Evolutionary conservation across 352 stramenopile species (phyloP).

Genomic region (Poterioochromonas sp.): DNA sequence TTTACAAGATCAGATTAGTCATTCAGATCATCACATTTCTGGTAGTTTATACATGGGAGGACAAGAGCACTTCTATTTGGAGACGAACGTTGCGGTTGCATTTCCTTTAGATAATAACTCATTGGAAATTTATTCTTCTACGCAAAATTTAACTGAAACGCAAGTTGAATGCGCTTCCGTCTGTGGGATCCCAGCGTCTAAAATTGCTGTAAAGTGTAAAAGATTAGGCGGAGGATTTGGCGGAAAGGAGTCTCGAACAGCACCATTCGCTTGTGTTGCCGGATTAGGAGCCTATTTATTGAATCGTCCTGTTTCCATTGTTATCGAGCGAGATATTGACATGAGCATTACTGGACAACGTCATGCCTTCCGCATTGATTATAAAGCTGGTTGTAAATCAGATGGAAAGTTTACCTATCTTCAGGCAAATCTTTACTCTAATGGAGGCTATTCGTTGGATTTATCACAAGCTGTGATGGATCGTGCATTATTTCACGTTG

Average conservation of each 20-base stretch:
- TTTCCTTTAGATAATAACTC: slow-evolving; percentile 61
- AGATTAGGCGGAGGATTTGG: slow-evolving; percentile 90
- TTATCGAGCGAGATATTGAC: slow-evolving; percentile 83
- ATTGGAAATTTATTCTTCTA: slow-evolving; percentile 83
- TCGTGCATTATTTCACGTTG: slow-evolving; percentile 85
- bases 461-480: slow-evolving; percentile 85
- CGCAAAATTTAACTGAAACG: slow-evolving; percentile 81
- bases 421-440: slow-evolving; percentile 83
- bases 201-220: slow-evolving; percentile 81
- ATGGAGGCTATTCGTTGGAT: slow-evolving; percentile 85
- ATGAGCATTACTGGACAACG: slow-evolving; percentile 82
- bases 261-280: slow-evolving; percentile 76
- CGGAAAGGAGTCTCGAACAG: slow-evolving; percentile 84
- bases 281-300: slow-evolving; percentile 75
- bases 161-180: slow-evolving; percentile 76
- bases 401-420: slow-evolving; percentile 74
- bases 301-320: slow-evolving; percentile 72
- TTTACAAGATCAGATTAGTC: slow-evolving; percentile 52
- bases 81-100: slow-evolving; percentile 70
- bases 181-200: slow-evolving; percentile 71
- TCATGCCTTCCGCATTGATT: slow-evolving; percentile 84
- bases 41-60: slow-evolving; percentile 70
- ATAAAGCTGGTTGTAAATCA: slow-evolving; percentile 66
- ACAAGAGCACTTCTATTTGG: slow-evolving; percentile 85
- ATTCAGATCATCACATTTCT: slow-evolving; percentile 63